phyloP scores from a whole-genome alignment of 1,284 basidiomycete species.

The Apiotrichum laibachii region DNA sequence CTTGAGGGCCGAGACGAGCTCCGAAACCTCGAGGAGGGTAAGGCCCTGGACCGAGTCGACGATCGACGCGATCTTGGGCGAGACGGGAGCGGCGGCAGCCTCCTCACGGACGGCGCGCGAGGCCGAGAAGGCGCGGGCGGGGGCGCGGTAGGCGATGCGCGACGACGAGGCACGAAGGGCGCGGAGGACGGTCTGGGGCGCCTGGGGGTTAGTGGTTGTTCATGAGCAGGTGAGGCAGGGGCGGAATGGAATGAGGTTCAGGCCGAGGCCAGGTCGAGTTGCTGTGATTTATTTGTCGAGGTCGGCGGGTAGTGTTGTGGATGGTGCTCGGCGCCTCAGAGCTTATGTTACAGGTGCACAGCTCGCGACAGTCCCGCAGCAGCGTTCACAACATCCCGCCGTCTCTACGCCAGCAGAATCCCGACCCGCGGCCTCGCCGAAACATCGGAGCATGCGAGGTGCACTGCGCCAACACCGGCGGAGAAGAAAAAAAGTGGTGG shows the following conservation, averaged over 20 bases:
- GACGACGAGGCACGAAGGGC: constrained; percentile 27
- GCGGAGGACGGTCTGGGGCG: constrained; percentile 25
- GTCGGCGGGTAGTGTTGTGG: no score
- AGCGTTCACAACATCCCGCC: no score
- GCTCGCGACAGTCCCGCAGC: no score
- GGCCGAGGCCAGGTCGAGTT: no score
- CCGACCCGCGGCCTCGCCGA: no score
- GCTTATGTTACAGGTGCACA: no score
- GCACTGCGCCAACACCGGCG: no score
- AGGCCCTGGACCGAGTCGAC: constrained; percentile 91
- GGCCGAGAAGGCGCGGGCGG: constrained; percentile 30
- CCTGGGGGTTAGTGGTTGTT: constrained; percentile 12
- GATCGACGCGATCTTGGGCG: constrained; percentile 70
- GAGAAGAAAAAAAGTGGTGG: constrained; percentile 7
- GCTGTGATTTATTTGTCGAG: not conserved
- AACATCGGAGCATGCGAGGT: no score
- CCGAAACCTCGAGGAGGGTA: constrained; percentile 93
- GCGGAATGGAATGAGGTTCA: not conserved
- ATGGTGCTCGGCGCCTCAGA: no score
- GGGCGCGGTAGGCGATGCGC: constrained; percentile 17
- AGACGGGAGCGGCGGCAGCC: constrained; percentile 29
- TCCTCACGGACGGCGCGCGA: constrained; percentile 28
- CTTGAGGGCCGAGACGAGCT: constrained; percentile 89
- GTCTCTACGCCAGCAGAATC: no score
- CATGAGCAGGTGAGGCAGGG: not conserved